Evolutionary conservation across 2,329 filamentous ascomycete species (phyloP).

Genomic region (Trichoderma gracile): DNA sequence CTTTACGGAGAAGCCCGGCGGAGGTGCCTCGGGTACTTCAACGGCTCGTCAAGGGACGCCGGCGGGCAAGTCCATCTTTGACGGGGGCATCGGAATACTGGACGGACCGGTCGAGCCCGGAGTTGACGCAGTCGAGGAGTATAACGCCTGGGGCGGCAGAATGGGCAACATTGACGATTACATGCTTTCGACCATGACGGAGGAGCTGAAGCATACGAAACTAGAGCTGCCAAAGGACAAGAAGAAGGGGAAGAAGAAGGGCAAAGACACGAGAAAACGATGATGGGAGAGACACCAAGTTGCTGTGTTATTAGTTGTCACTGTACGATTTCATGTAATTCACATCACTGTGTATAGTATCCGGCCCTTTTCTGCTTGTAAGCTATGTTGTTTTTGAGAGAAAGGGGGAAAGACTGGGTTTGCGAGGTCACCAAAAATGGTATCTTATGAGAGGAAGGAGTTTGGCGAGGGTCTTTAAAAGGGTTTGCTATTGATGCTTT

Average conservation of each 20-base stretch:
- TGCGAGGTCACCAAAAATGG: no score
- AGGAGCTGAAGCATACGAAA: slow-evolving; percentile 58
- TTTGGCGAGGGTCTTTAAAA: no score
- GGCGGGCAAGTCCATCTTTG: slow-evolving; percentile 40
- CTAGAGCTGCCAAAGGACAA: slow-evolving; percentile 66
- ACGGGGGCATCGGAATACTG: slow-evolving; percentile 34
- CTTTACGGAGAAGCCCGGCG: slow-evolving; percentile 67
- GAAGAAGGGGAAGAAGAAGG: slow-evolving; percentile 62
- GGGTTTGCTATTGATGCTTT: no score
- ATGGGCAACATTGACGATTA: slow-evolving; percentile 71
- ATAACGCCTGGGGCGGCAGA: slow-evolving; percentile 59
- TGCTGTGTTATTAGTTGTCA: background rate
- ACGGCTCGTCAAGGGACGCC: slow-evolving; percentile 56
- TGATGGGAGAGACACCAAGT: slow-evolving; percentile 31
- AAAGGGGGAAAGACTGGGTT: background rate
- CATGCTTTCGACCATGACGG: slow-evolving; percentile 70
- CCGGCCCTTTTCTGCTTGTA: no score
- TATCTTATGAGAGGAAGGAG: no score
- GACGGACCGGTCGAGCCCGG: slow-evolving; percentile 39
- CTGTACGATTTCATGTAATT: background rate
- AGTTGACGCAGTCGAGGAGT: slow-evolving; percentile 47
- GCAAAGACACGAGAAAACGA: slow-evolving; percentile 58
- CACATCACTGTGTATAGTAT: slow-evolving; percentile 22
- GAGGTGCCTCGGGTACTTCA: slow-evolving; percentile 49
- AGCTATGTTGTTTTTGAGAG: background rate